A percentile compares a stretch with the other conserved stretches of the same genome.
phyloP scores from a whole-genome alignment of 1,139 yeast genomes.

The Lodderomyces beijingensis region DNA sequence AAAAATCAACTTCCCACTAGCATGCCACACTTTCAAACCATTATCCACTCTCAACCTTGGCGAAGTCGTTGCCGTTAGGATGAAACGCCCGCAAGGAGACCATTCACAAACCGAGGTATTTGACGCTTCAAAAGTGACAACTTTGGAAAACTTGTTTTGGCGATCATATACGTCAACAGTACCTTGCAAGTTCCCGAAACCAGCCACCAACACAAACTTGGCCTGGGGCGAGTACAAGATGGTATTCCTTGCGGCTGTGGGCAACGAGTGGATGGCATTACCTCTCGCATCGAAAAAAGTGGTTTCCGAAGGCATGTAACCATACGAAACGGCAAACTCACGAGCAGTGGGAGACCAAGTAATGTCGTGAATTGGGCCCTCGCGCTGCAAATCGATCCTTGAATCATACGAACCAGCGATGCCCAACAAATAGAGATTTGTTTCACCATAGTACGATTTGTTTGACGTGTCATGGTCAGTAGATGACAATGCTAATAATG shows the following conservation, averaged over 20 bases:
- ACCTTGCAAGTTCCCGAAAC: slow-evolving; percentile 97
- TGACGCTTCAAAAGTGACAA: slow-evolving; percentile 82
- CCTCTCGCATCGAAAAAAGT: slow-evolving; percentile 95
- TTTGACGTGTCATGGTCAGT: slow-evolving; percentile 95
- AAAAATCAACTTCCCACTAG: slow-evolving; percentile 75
- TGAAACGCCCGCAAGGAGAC: slow-evolving; percentile 97
- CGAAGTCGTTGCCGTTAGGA: slow-evolving; percentile 93
- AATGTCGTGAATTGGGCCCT: slow-evolving; percentile 96
- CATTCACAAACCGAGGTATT: slow-evolving; percentile 95
- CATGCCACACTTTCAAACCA: slow-evolving; percentile 92
- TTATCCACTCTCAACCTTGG: slow-evolving; percentile 97
- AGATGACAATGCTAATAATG: slow-evolving; percentile 86
- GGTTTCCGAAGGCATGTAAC: slow-evolving; percentile 96
- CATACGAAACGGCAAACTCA: slow-evolving; percentile 96
- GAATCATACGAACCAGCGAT: slow-evolving; percentile 91
- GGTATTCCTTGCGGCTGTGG: slow-evolving; percentile 87
- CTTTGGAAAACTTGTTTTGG: slow-evolving; percentile 75
- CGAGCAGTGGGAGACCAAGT: slow-evolving; percentile 97
- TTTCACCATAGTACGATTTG: slow-evolving; percentile 95
- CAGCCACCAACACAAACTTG: slow-evolving; percentile 85
- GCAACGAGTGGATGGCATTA: slow-evolving; percentile 75
- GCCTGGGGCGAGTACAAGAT: slow-evolving; percentile 93
- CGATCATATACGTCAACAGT: slow-evolving; percentile 94
- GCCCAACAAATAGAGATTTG: slow-evolving; percentile 84
- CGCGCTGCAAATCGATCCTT: slow-evolving; percentile 79